Base-by-base conservation (phyloP, 1,284 basidiomycete species). In the Bondarzewia mesenterica region DNA sequence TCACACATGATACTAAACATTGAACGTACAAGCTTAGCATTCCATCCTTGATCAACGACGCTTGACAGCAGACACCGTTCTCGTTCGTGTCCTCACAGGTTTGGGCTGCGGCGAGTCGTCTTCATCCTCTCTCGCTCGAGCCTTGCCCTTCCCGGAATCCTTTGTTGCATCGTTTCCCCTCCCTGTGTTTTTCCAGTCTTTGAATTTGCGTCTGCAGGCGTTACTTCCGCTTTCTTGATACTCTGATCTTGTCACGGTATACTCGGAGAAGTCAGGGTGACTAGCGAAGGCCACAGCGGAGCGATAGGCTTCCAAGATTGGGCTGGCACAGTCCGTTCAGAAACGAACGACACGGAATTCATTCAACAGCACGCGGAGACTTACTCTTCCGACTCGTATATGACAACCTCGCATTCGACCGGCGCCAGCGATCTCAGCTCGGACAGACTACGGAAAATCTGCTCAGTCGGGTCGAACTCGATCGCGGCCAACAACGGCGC, bases 381-480 rank as follows among this genome's bases (percentile, higher is more conserved):
- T 60, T 61, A 92, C 92, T 89, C 77, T 51, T 77, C 67, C 46
- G 86, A 81, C 54, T 82, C 73, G 59, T 82, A 85, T 29, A 93
- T 77, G 41, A 69, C 67, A 25, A 93, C 78, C 53, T 89, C 82
- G 58, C 74, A 85, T 39, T 87, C 85, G 12, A 78, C 73, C 6
- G 91, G 90, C 27, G 89, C 89, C 36, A 93, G 68, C n/a, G 82
- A 73, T 48, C 82, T 77, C 49, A 94, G 63, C 57, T 94, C 92
- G 53, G 74, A 70, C 58, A 74, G 61, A 50, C 83, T 86, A 60
- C 15, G 21, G 15, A 22, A 46, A 44, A 49, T 53, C 42, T 35
- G 48, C 44, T 43, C 32, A 6, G 43, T 47, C 44, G 25, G 4
- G 37, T 20, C 14, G n/a, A 6, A 4, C 25, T 26, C 16, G 20